phyloP scores from a whole-genome alignment of 306 rosid genomes.

The Cicer cuneatum region DNA sequence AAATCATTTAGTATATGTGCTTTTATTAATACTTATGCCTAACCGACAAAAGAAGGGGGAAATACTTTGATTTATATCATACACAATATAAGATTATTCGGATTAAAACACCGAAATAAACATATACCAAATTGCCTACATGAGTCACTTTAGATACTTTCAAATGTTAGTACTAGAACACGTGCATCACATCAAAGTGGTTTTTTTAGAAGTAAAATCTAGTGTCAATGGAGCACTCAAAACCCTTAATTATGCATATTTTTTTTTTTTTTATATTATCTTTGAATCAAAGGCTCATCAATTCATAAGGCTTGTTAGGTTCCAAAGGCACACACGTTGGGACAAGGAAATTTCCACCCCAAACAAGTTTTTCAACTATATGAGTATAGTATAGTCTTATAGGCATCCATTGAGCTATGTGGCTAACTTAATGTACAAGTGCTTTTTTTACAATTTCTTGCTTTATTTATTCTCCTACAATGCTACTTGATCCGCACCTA shows the following conservation, averaged over 20 bases:
- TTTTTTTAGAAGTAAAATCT: slow-evolving; percentile 26
- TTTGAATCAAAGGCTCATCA: slow-evolving; percentile 66
- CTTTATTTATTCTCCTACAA: slow-evolving; percentile 73
- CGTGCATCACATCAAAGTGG: slow-evolving; percentile 35
- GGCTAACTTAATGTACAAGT: slow-evolving; percentile 58
- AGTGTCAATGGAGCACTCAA: slow-evolving; percentile 53
- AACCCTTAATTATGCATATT: slow-evolving; percentile 54
- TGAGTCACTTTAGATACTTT: slow-evolving; percentile 27
- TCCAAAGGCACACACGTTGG: slow-evolving; percentile 48
- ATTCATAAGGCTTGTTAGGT: slow-evolving; percentile 53
- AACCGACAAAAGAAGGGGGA: slow-evolving; percentile 24
- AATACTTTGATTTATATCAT: slow-evolving; percentile 6
- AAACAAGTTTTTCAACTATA: slow-evolving; percentile 34
- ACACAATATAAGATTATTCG: background rate
- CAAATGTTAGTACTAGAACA: slow-evolving; percentile 32
- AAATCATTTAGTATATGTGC: slow-evolving; percentile 53
- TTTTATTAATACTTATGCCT: slow-evolving; percentile 37
- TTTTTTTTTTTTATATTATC: slow-evolving; percentile 51
- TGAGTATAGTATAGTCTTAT: slow-evolving; percentile 21
- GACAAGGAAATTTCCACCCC: slow-evolving; percentile 53
- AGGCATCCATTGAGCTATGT: slow-evolving; percentile 50
- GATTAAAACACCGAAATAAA: slow-evolving; percentile 26
- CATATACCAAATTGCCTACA: slow-evolving; percentile 23
- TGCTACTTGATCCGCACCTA: slow-evolving; percentile 56
- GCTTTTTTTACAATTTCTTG: slow-evolving; percentile 48